Base-by-base conservation (phyloP, 495 filamentous ascomycete species). In the Symbiotaphrina buchneri region DNA sequence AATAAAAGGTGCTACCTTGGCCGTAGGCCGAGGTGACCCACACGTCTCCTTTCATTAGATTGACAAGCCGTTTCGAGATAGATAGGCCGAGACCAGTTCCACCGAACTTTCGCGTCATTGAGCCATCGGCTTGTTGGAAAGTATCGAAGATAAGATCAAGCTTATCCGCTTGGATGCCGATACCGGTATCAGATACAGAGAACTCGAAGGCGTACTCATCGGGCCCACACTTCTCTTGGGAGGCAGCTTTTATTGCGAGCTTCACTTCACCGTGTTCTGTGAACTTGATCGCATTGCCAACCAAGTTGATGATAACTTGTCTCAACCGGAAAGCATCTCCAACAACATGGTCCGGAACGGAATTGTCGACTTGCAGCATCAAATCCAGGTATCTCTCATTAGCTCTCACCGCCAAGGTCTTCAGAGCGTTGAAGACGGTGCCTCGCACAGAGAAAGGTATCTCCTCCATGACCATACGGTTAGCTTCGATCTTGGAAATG, bases 401-500 rank as follows among this genome's bases (percentile, higher is more conserved):
- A n/a, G 87, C 87, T 53, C 87, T 87, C 34, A 92, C 83, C 6
- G 87, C 80, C 29, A 99, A 53, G 0, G 87, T 93, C 51, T 99
- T 99, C 35, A 99, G 61, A 13, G 87, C 87, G 39, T 92, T 94
- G 66, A 99, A 99, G 17, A 99, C 83, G 4, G 83, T 91, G 28
- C 84, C 81, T 26, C 87, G 71, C 31, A 95, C 60, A 0, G 90
- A 94, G 54, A 94, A 99, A 8, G 83, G 84, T 41, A 95, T 94
- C 45, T 85, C 80, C 45, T 99, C 87, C 57, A 99, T 90, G 13
- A 92, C 79, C 90, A 99, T 95, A n/a, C 87, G 72, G 48, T 94
- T 85, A 17, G 87, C 87, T 52, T 99, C 87, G 40, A 99, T 99
- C 71, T 99, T 99, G 5, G 82, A 92, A 38, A 99, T 78, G 65